Conservation (phyloP, 441 rosid species). For the Populus tomentosa region DNA sequence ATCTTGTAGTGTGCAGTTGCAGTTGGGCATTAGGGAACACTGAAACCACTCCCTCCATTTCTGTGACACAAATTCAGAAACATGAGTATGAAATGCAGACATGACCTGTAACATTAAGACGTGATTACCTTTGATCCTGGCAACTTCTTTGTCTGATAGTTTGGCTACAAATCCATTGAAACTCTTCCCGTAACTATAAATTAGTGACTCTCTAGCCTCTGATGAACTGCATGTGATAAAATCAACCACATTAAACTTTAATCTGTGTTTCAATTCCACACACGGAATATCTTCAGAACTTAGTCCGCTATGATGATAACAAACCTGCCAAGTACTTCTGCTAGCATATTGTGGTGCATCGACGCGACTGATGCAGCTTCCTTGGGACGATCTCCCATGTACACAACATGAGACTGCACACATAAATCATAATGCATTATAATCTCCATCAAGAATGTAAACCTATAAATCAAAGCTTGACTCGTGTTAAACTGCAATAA, state of each 20-base stretch:
- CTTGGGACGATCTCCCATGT: constrained; percentile 20
- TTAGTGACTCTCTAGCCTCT: constrained; percentile 7
- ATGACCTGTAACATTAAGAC: not conserved
- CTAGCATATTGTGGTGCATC: constrained; percentile 9
- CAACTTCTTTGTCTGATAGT: constrained; percentile 8
- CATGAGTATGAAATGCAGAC: not conserved
- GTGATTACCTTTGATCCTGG: constrained; percentile 1
- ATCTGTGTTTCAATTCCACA: not conserved
- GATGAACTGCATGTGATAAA: not conserved
- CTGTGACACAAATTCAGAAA: not conserved
- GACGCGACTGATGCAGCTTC: not conserved
- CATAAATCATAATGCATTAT: not conserved
- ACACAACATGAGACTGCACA: constrained; percentile 10
- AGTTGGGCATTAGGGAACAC: constrained; percentile 11
- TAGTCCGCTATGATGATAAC: not conserved
- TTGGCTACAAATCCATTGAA: constrained; percentile 18
- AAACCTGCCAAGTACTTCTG: constrained; percentile 7
- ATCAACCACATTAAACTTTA: not conserved
- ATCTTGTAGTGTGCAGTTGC: constrained; percentile 19
- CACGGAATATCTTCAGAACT: not conserved
- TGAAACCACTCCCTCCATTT: constrained; percentile 21
- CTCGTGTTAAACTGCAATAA: not conserved
- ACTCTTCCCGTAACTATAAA: constrained; percentile 16
- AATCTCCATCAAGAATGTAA: not conserved
- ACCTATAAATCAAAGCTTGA: not conserved